Evolutionary conservation across 1,139 yeast species (phyloP), one percentile per base, ranked within the genome.

Genomic region (Debaryomyces nepalensis): DNA sequence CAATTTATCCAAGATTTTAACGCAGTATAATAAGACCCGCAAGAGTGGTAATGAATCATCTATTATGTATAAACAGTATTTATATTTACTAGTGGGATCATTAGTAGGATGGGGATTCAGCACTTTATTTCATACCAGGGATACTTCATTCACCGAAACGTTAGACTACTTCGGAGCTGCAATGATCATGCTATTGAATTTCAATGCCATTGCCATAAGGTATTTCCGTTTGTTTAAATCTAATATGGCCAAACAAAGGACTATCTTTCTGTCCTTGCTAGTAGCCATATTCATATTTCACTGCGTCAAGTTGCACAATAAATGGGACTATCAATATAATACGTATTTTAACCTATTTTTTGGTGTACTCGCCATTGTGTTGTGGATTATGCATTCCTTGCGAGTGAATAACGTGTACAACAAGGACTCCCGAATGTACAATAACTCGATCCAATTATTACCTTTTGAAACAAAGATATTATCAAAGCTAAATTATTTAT

Each of bases 161-260:
- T 51, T 73, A 40, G 79, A 73, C 49, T 73, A 73, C 48, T 63
- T 64, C 45, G 78, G 78, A 0, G 79, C 79, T 0, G 68, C 71
- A 33, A 64, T 65, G 15, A 70, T 73, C 4, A 63, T 73, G 5
- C 49, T 71, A 26, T 55, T 64, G 40, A 71, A 70, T 44, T 69
- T 71, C 50, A 69, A 67, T 44, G 67, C 65, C 2, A 66, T 73
- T 3, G 46, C 52, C 4, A 59, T 70, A 2, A 49, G 79, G 26
- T 66, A 52, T 40, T 70, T 68, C 44, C 48, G 55, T 18, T 44
- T 73, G 7, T 68, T 58, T 50, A 43, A 41, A 15, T 26, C 18
- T 6, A 42, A 41, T 8, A 46, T 43, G 9, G 39, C 31, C 16
- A 26, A 27, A 4, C 21, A 40, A 2, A 31, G 48, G 19, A 38